Conservation (phyloP, 202 grass and related monocot genomes). For the Schoenoplectus triqueter region DNA sequence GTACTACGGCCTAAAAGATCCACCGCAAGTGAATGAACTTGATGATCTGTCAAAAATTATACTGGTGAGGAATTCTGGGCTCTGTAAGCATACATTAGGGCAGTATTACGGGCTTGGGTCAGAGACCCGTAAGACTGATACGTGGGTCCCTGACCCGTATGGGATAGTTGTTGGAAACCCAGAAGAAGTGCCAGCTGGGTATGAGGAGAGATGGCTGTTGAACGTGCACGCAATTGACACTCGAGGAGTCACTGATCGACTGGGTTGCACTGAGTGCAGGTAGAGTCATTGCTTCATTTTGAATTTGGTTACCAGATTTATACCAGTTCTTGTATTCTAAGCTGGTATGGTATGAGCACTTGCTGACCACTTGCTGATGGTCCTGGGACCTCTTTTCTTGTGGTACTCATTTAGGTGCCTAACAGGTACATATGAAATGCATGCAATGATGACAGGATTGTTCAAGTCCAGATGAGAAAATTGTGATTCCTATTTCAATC, state of each 20-base stretch:
- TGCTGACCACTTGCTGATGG: not conserved
- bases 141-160: conserved; percentile 87
- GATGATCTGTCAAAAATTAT: conserved; percentile 26
- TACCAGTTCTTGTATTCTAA: not conserved
- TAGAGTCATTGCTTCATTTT: conserved; percentile 31
- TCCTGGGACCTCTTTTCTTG: not conserved
- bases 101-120: conserved; percentile 89
- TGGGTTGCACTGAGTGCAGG: conserved; percentile 76
- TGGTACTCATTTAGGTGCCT: not conserved
- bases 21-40: not conserved
- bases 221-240: conserved; percentile 92
- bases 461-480: not conserved
- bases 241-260: conserved; percentile 48
- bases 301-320: not conserved
- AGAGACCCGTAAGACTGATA: conserved; percentile 77
- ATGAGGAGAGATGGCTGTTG: conserved; percentile 68
- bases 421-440: not conserved
- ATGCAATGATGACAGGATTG: not conserved
- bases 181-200: conserved; percentile 49
- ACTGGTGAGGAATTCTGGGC: conserved; percentile 49
- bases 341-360: not conserved
- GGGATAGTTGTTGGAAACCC: conserved; percentile 65
- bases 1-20: conserved; percentile 49
- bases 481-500: not conserved
- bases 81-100: conserved; percentile 54